Base-by-base conservation (phyloP, 75 land plant species). In the Sequoiadendron giganteum region DNA sequence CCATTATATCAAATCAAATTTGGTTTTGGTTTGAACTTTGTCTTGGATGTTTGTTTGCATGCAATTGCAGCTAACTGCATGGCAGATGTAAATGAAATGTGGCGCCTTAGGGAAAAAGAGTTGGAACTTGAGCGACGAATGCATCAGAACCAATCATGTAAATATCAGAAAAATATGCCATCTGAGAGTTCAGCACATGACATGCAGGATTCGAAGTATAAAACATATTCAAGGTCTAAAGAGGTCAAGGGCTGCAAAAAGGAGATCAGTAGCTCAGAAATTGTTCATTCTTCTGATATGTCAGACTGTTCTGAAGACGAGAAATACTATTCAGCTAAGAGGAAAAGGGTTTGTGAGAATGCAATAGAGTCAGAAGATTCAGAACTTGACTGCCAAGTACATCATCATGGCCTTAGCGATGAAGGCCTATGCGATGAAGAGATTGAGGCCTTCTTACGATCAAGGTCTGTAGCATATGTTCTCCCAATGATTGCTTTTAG, bases 31-130 rank as follows among this genome's bases (percentile, higher is more conserved):
- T 52, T 70, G 25, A 34, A 49, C 10, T 36, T 48, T 55, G 43
- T 19, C n/a, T 39, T 19, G 8, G n/a, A 28, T 65, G 9, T 85
- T 38, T 72, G 43, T 15, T 47, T 84, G 85, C 13, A 79, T 85
- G 58, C 34, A 21, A 34, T 38, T 85, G 34, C 93, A 98, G 99
- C 97, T 43, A 98, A 98, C 89, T 91, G 95, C 84, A 90, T 93
- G 77, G 97, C 92, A 49, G 99, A 97, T 89, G 94, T 97, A 61
- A 95, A 94, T 89, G 97, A 97, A 88, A 95, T 98, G 99, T 98
- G 99, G 99, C 92, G 92, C 49, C 91, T 89, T 39, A 88, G 99
- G 9, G 87, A 93, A 73, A 94, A 93, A 55, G 99, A 98, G 92
- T 81, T 90, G 47, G 97, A 98, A 65, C 88, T 95, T 83, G 95